phyloP scores from a whole-genome alignment of 75 land plant genomes.

The Sequoiadendron giganteum region DNA sequence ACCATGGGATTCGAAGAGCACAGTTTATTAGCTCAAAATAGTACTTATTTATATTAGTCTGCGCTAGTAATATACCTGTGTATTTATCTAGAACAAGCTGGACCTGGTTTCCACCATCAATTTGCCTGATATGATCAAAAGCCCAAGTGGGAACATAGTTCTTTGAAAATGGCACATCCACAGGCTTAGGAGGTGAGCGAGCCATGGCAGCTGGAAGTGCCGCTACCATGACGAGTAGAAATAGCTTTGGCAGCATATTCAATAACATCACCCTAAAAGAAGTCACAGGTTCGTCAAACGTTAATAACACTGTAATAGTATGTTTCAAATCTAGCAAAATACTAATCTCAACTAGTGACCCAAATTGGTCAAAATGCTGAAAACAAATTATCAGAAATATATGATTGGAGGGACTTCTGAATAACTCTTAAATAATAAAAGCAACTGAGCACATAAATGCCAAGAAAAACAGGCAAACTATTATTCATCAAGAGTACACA shows the following conservation, averaged over 20 bases:
- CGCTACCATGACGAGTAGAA: not conserved
- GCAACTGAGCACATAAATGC: not conserved
- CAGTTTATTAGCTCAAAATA: no score
- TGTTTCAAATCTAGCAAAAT: not conserved
- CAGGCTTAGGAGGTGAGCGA: slow-evolving; percentile 35
- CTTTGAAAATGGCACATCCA: slow-evolving; percentile 44
- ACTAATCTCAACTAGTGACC: not conserved
- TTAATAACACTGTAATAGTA: not conserved
- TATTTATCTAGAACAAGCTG: slow-evolving; percentile 50
- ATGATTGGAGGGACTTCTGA: not conserved
- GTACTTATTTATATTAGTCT: no score
- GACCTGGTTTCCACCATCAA: slow-evolving; percentile 51
- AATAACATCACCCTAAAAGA: not conserved
- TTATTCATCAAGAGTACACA: no score
- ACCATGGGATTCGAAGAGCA: no score
- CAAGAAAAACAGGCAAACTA: not conserved
- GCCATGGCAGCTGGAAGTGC: slow-evolving; percentile 13
- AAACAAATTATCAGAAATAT: not conserved
- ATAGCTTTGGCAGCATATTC: not conserved
- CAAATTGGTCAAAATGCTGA: not conserved
- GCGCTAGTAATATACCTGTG: slow-evolving; percentile 25
- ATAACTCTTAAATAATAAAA: not conserved
- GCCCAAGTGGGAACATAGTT: slow-evolving; percentile 68
- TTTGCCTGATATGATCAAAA: slow-evolving; percentile 51
- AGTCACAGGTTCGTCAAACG: not conserved